phyloP scores from a whole-genome alignment of 2,329 filamentous ascomycete species.

The Calycina marina region DNA sequence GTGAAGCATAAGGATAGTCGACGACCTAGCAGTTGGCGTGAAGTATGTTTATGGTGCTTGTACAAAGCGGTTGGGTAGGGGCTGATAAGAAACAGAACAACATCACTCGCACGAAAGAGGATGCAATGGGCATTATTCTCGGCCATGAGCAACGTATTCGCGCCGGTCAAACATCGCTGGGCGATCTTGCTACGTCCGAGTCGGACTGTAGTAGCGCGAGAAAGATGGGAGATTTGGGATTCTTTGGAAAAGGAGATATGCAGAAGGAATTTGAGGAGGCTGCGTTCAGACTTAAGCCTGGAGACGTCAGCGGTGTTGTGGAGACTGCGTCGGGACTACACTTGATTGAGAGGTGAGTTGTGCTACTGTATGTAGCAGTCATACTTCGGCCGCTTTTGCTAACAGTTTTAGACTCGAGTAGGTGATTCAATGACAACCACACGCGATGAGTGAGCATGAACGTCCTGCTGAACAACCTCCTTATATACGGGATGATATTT shows the following conservation, averaged over 20 bases:
- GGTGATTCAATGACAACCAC: too few relatives aligned
- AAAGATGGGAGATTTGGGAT: slow-evolving; percentile 88
- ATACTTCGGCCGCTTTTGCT: too few relatives aligned
- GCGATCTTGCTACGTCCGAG: slow-evolving; percentile 74
- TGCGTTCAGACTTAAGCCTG: slow-evolving; percentile 76
- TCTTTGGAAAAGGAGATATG: slow-evolving; percentile 92
- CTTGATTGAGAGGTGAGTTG: slow-evolving; percentile 71
- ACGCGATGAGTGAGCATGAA: too few relatives aligned
- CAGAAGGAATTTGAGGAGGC: slow-evolving; percentile 98
- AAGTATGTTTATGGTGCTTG: slow-evolving; percentile 31
- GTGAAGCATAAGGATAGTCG: slow-evolving; percentile 87
- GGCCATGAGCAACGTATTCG: slow-evolving; percentile 64
- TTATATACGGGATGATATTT: not conserved
- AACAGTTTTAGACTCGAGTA: slow-evolving; percentile 11
- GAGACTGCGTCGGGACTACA: slow-evolving; percentile 91
- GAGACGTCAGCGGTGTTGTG: slow-evolving; percentile 74
- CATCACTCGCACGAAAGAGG: slow-evolving; percentile 78
- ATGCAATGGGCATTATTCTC: slow-evolving; percentile 65
- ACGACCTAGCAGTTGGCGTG: slow-evolving; percentile 83
- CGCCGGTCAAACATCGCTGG: slow-evolving; percentile 51
- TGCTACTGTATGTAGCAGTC: too few relatives aligned
- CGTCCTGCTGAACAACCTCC: too few relatives aligned
- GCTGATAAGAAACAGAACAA: slow-evolving; percentile 29
- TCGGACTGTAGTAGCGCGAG: slow-evolving; percentile 92
- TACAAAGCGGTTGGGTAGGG: not conserved